Evolutionary conservation across 2,329 filamentous ascomycete genomes (phyloP), one percentile per base, ranked within the genome.

Genomic region (Diplodia scrobiculata): DNA sequence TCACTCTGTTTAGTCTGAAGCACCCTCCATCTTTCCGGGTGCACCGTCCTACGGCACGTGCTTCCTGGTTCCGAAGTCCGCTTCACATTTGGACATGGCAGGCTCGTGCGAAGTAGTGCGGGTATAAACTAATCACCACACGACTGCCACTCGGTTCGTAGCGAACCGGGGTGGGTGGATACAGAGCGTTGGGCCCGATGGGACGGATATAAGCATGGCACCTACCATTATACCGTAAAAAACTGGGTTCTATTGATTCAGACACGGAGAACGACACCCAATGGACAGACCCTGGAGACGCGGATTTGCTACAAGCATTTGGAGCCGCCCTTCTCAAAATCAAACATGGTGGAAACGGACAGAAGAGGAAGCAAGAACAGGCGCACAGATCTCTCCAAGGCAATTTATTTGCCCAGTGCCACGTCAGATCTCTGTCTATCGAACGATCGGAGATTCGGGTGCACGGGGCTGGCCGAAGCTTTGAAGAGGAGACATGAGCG

Each of bases 391-490:
- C 27, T 36, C 45, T 17, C n/a, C 11, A 32, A 47, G 45, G 41
- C 29, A 62, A 36, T 50, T 50, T 62, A 29, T 45, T 47, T 62
- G 41, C n/a, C 52, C 45, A 36, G 58, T 62, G 58, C 58, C 58
- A 62, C 58, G 58, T 62, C 58, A 62, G 41, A 62, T 62, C 58
- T 62, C 41, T 45, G 41, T 29, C 38, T 62, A 48, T 50, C 58
- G 41, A 62, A 62, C 58, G 58, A 62, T 62, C 58, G 58, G 45
- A 62, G 58, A 62, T 50, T 62, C 58, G 58, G 58, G 41, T 29
- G 41, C 41, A 62, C 58, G 58, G 58, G 41, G 34, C 27, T 62
- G 58, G 58, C 41, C 58, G 58, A 25, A 5, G 27, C 25, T 53
- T 29, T 27, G 17, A 32, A n/a, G 51, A 32, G 27, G 25, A 29